These are phyloP conservation scores for Globisporangium parvum DNA, from an alignment of 352 stramenopile species.

Conservation along the genomic window DNA sequence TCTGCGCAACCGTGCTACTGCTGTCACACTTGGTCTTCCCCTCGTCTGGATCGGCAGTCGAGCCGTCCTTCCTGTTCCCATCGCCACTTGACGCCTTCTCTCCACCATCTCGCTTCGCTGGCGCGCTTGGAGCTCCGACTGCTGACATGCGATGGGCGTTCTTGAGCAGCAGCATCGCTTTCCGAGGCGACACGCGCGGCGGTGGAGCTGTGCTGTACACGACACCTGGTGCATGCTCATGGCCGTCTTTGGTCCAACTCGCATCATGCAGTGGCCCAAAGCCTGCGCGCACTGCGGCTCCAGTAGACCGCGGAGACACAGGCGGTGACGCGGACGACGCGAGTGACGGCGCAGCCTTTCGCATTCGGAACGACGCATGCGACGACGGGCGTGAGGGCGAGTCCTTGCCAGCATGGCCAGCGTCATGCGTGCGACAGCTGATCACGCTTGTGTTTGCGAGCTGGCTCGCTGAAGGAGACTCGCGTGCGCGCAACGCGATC, in stretches of 20 bases:
- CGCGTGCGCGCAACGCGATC: neutral
- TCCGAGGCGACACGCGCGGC: slow-evolving; percentile 25
- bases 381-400: slow-evolving; percentile 7
- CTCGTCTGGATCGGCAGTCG: no score
- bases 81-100: neutral
- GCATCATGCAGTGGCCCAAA: no score
- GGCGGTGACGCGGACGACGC: neutral
- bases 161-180: slow-evolving; percentile 27
- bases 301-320: neutral
- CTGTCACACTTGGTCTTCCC: neutral
- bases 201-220: slow-evolving; percentile 17
- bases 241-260: neutral
- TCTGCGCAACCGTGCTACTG: neutral
- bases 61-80: neutral
- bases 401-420: neutral
- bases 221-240: slow-evolving; percentile 16
- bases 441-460: neutral
- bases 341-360: neutral
- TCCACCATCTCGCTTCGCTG: neutral
- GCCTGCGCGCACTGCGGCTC: neutral
- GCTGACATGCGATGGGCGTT: slow-evolving; percentile 13
- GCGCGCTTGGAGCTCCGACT: neutral
- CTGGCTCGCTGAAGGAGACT: neutral
- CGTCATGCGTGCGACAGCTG: neutral
- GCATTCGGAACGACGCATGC: slow-evolving; percentile 3